These are phyloP conservation scores for Termitomyces heimii DNA, from an alignment of 768 basidiomycete genomes.

Conservation along the genomic window DNA sequence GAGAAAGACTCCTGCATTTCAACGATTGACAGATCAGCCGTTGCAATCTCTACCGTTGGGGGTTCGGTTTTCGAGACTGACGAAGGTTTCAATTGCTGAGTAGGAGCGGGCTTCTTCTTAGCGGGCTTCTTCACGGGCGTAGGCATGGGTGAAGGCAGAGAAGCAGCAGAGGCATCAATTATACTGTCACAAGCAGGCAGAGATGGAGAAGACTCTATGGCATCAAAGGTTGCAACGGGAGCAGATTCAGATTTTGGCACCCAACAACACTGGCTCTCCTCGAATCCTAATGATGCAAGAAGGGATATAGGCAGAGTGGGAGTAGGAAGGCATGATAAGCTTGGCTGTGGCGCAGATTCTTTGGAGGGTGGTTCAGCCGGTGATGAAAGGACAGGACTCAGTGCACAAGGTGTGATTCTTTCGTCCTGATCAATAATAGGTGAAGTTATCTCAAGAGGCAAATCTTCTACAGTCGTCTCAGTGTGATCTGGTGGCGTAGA, in stretches of 20 bases:
- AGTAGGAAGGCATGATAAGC: neutral
- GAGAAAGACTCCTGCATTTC: neutral
- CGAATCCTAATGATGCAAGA: neutral
- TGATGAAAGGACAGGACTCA: neutral
- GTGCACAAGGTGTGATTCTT: neutral
- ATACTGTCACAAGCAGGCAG: neutral
- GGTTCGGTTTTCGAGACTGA: neutral
- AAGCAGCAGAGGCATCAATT: neutral
- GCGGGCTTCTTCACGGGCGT: neutral
- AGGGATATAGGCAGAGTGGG: neutral
- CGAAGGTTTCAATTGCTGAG: neutral
- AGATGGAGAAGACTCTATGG: neutral
- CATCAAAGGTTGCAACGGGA: neutral
- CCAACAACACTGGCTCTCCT: neutral
- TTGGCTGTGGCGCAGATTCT: neutral
- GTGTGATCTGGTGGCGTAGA: neutral
- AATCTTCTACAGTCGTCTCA: neutral
- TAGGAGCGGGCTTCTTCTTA: neutral
- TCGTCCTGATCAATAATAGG: neutral
- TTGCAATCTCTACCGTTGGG: neutral
- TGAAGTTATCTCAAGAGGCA: neutral
- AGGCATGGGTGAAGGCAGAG: neutral
- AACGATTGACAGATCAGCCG: neutral
- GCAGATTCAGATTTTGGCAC: neutral
- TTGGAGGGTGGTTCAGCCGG: neutral